Evolutionary conservation across 1,284 basidiomycete species (phyloP).

Genomic region (Boletus holoroseus): DNA sequence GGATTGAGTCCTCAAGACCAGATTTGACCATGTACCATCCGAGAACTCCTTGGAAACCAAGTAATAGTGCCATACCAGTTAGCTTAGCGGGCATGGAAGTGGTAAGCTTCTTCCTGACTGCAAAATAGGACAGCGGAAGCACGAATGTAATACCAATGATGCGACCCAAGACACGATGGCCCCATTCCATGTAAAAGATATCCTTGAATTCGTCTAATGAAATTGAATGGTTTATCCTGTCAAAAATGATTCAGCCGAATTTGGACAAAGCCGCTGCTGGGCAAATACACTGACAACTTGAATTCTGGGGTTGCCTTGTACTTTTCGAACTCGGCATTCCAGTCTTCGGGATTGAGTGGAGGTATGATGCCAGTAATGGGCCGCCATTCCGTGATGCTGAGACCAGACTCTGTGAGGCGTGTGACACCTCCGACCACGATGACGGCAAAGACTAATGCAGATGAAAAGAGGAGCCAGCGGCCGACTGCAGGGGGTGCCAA

Average conservation of each 20-base stretch:
- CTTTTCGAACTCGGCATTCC: slow-evolving; percentile 91
- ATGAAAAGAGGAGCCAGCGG: slow-evolving; percentile 79
- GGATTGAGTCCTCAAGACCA: slow-evolving; percentile 79
- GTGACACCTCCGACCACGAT: slow-evolving; percentile 96
- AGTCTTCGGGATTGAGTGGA: slow-evolving; percentile 72
- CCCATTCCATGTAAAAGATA: slow-evolving; percentile 99
- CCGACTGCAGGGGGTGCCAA: slow-evolving; percentile 74
- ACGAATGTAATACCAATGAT: slow-evolving; percentile 82
- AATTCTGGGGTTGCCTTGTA: slow-evolving; percentile 96
- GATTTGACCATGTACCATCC: slow-evolving; percentile 99
- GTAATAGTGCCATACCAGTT: slow-evolving; percentile 67
- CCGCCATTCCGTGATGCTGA: slow-evolving; percentile 98
- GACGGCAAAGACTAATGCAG: slow-evolving; percentile 84
- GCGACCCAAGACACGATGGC: slow-evolving; percentile 90
- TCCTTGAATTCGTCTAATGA: slow-evolving; percentile 88
- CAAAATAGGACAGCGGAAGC: slow-evolving; percentile 76
- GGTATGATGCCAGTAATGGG: slow-evolving; percentile 89
- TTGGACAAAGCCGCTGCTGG: neutral
- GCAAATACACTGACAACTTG: slow-evolving; percentile 65
- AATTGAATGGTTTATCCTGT: slow-evolving; percentile 84
- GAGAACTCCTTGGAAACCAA: slow-evolving; percentile 86
- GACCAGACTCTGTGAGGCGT: slow-evolving; percentile 93
- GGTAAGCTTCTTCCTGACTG: slow-evolving; percentile 62
- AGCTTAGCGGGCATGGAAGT: slow-evolving; percentile 60
- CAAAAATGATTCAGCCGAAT: slow-evolving; percentile 4